Evolutionary conservation across 257 asterid species (phyloP).

Genomic region (Gardenia jasminoides): DNA sequence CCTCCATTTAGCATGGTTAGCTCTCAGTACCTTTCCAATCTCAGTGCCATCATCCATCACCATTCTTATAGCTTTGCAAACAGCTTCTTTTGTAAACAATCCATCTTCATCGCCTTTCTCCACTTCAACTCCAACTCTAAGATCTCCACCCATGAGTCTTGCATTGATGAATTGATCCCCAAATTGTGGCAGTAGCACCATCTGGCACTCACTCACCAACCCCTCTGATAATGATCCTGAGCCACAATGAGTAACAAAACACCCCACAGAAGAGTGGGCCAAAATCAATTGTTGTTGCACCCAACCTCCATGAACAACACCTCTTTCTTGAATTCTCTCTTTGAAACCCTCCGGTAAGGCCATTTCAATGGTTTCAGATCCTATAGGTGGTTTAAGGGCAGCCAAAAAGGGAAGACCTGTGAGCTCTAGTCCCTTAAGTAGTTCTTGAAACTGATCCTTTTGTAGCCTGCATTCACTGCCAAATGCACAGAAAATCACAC

Average conservation of each 20-base stretch:
- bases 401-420: slow-evolving; percentile 32
- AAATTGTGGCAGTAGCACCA: slow-evolving; percentile 32
- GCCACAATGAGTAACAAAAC: slow-evolving; percentile 38
- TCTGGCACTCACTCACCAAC: slow-evolving; percentile 23
- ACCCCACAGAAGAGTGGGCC: slow-evolving; percentile 31
- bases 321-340: slow-evolving; percentile 25
- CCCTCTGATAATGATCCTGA: slow-evolving; percentile 32
- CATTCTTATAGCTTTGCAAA: slow-evolving; percentile 18
- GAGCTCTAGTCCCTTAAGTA: slow-evolving; percentile 31
- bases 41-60: slow-evolving; percentile 32
- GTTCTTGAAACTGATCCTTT: slow-evolving; percentile 32
- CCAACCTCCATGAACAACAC: slow-evolving; percentile 32
- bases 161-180: slow-evolving; percentile 34
- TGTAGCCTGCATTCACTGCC: slow-evolving; percentile 32
- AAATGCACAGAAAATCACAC: slow-evolving; percentile 7
- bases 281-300: slow-evolving; percentile 36
- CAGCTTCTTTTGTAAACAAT: slow-evolving; percentile 20
- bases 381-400: slow-evolving; percentile 33
- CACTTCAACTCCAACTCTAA: slow-evolving; percentile 34
- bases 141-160: slow-evolving; percentile 24
- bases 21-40: slow-evolving; percentile 22
- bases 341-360: slow-evolving; percentile 30
- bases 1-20: slow-evolving; percentile 28
- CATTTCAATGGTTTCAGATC: slow-evolving; percentile 15
- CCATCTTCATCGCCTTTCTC: slow-evolving; percentile 36